A percentile compares a stretch with the other conserved stretches of the same genome.
Conservation (phyloP, 1,284 basidiomycete genomes). For the Neonothopanus nambi region DNA sequence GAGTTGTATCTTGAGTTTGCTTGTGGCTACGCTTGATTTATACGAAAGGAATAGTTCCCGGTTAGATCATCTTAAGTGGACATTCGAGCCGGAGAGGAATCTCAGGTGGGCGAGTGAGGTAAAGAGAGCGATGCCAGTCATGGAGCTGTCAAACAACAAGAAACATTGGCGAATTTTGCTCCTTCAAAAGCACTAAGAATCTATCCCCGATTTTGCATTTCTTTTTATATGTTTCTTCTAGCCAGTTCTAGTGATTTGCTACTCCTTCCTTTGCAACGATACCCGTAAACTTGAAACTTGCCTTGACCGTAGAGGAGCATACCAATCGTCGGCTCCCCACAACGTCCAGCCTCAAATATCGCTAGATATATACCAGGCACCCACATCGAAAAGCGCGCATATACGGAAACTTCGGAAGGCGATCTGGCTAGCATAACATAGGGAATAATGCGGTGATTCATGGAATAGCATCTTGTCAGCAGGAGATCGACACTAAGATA, state of each 20-base stretch:
- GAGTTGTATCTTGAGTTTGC: no score
- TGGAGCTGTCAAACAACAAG: neutral
- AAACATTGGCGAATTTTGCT: neutral
- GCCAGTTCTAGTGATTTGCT: slow-evolving; percentile 1
- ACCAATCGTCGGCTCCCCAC: no score
- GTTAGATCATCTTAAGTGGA: slow-evolving; percentile 7
- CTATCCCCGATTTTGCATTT: neutral
- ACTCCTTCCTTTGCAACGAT: neutral
- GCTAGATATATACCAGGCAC: no score
- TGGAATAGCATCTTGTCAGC: no score
- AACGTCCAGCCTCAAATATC: no score
- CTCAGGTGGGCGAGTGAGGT: slow-evolving; percentile 2
- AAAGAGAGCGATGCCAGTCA: slow-evolving; percentile 4
- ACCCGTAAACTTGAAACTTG: slow-evolving; percentile 1
- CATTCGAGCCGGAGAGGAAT: neutral
- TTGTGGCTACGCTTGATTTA: neutral
- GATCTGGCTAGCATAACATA: no score
- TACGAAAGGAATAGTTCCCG: neutral
- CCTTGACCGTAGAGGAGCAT: no score
- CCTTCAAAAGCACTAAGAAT: neutral
- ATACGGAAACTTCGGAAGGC: no score
- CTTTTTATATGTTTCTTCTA: neutral
- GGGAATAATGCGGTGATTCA: no score
- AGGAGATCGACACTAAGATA: no score
- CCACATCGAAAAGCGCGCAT: no score